phyloP scores from a whole-genome alignment of 140 eudicot species.

The Stevia rebaudiana region DNA sequence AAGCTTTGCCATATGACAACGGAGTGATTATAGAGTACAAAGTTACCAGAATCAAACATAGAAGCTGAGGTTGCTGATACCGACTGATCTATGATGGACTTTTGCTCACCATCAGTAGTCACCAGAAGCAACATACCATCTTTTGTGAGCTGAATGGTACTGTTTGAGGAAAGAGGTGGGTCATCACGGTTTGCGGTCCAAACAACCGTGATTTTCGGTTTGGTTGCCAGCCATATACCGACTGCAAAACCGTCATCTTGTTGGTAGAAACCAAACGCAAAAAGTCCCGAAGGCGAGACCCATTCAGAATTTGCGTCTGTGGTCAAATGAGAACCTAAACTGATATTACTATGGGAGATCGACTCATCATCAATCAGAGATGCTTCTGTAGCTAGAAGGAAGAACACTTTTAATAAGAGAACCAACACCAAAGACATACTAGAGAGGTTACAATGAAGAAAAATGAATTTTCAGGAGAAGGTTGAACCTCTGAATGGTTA shows the following conservation, averaged over 20 bases:
- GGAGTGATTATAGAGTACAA: slow-evolving; percentile 38
- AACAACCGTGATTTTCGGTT: slow-evolving; percentile 39
- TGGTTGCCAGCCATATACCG: slow-evolving; percentile 37
- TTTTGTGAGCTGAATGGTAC: slow-evolving; percentile 1
- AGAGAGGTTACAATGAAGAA: too few relatives aligned
- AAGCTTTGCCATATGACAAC: slow-evolving; percentile 43
- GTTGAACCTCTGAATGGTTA: too few relatives aligned
- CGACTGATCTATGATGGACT: not conserved
- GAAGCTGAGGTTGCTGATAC: slow-evolving; percentile 26
- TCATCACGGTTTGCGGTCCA: slow-evolving; percentile 59
- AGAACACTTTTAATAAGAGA: slow-evolving; percentile 14
- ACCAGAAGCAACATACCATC: slow-evolving; percentile 33
- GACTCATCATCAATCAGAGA: not conserved
- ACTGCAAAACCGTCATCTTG: slow-evolving; percentile 34
- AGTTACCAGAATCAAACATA: slow-evolving; percentile 47
- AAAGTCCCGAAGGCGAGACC: slow-evolving; percentile 47
- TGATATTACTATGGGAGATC: slow-evolving; percentile 20
- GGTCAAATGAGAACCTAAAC: slow-evolving; percentile 28
- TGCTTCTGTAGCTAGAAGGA: slow-evolving; percentile 22
- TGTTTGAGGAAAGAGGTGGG: slow-evolving; percentile 31
- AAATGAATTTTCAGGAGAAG: too few relatives aligned
- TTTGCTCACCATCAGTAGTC: not conserved
- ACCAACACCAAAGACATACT: slow-evolving; percentile 18
- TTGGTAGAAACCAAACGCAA: slow-evolving; percentile 51
- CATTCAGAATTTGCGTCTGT: slow-evolving; percentile 33